Base-by-base conservation (phyloP, 1,284 basidiomycete species). In the Clitocybe nebularis region DNA sequence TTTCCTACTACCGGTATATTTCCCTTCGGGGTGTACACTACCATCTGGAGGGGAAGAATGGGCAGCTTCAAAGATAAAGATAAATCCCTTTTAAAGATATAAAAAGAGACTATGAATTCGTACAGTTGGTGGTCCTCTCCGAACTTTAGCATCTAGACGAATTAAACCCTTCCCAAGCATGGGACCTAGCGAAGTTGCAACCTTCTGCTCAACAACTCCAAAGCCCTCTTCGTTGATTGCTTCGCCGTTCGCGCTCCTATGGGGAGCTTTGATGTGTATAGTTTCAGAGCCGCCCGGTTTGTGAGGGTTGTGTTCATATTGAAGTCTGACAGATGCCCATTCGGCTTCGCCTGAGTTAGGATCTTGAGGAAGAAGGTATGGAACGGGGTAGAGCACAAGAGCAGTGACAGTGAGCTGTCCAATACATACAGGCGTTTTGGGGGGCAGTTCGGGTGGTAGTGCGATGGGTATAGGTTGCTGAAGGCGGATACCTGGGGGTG, bases 1-100 rank as follows among this genome's bases (percentile, higher is more conserved):
- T 82, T 74, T 42, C 88, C 81, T 50, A 99, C 84, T 44, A 86
- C 81, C 13, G 74, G 67, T 48, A 97, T 84, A 62, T 96, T 93
- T 25, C 90, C 88, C 52, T 93, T 93, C 4, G 91, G 88, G 9
- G 93, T 94, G 63, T 92, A 96, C 21, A 97, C 79, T 22, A 97
- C 77, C 58, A 97, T 75, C 58, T 89, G 85, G 33, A 98, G 71
- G 19, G 85, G 80, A 26, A 93, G 71, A 45, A 93, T 85, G 36
- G 84, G 84, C 33, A 86, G 69, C 88, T 92, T 55, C 33, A 51
- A 49, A 45, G 43, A 8, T 37, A 30, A 38, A 5, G 45, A 36
- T 48, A 37, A 54, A 20, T 45, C 38, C 29, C 33, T 38, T 34
- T 20, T 20, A 28, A 51, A 14, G 21, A 8, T 25, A n/a, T 10